phyloP scores from a whole-genome alignment of 1,284 basidiomycete species.

The Trametes sp. region DNA sequence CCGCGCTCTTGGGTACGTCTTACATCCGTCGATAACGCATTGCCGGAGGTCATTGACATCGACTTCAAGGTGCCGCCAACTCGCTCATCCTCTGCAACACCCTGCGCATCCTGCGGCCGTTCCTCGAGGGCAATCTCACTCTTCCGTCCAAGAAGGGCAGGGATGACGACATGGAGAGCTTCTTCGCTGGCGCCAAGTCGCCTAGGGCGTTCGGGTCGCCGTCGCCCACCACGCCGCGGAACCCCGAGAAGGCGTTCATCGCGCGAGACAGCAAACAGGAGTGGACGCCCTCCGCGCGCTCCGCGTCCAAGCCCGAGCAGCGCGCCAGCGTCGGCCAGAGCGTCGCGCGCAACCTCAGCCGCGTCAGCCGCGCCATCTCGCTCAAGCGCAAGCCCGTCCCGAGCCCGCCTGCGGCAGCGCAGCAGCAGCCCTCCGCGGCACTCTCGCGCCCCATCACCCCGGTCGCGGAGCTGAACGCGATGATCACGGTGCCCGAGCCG shows the following conservation, averaged over 20 bases:
- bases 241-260: constrained; percentile 34
- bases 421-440: constrained; percentile 11
- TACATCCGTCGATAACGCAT: no score
- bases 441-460: constrained; percentile 48
- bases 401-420: constrained; percentile 15
- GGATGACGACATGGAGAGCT: constrained; percentile 42
- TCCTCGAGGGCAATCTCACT: constrained; percentile 43
- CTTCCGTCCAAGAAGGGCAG: constrained; percentile 4
- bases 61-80: constrained; percentile 64
- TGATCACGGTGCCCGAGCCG: constrained; percentile 39
- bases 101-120: constrained; percentile 66
- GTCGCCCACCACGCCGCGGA: constrained; percentile 29
- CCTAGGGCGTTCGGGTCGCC: constrained; percentile 32
- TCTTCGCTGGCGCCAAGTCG: constrained; percentile 38
- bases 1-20: constrained; percentile 61
- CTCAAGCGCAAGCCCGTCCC: constrained; percentile 28
- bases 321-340: constrained; percentile 14
- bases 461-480: constrained; percentile 42
- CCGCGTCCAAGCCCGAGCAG: constrained; percentile 21
- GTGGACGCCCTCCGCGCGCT: constrained; percentile 29
- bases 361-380: constrained; percentile 23
- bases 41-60: background rate
- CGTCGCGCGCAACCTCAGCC: constrained; percentile 24
- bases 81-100: constrained; percentile 72
- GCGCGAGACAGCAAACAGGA: constrained; percentile 27